Evolutionary conservation across 1,139 yeast species (phyloP).

Genomic region (Lodderomyces parapsilosis): DNA sequence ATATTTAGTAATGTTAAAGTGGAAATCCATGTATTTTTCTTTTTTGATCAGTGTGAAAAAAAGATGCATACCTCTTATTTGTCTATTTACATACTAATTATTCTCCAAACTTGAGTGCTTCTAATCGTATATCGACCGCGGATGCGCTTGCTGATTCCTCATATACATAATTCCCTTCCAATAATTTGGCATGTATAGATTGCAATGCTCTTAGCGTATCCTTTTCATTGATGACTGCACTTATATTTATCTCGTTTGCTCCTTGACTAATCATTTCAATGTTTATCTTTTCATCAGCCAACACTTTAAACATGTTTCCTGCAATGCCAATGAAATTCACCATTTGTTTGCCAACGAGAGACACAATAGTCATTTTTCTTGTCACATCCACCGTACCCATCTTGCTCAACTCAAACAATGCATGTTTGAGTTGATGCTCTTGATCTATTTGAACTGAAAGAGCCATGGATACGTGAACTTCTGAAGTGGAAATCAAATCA

Average conservation of each 20-base stretch:
- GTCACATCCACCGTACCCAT: constrained; percentile 90
- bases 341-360: constrained; percentile 96
- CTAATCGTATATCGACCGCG: constrained; percentile 39
- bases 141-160: constrained; percentile 32
- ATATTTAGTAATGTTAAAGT: no score
- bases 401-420: constrained; percentile 71
- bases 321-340: constrained; percentile 96
- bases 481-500: constrained; percentile 93
- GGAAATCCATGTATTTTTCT: no score
- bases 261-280: constrained; percentile 99
- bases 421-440: constrained; percentile 59
- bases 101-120: constrained; percentile 25
- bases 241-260: constrained; percentile 94
- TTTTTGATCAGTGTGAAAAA: no score
- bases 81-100: background rate
- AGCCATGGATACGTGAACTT: constrained; percentile 98
- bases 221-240: constrained; percentile 84
- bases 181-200: constrained; percentile 76
- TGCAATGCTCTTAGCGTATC: constrained; percentile 85
- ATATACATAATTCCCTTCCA: constrained; percentile 42
- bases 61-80: no score
- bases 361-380: constrained; percentile 82
- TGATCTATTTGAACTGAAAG: constrained; percentile 70
- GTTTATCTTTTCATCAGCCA: constrained; percentile 89
- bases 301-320: constrained; percentile 91